Conservation (phyloP, 2,329 filamentous ascomycete species). For the Stagonosporopsis chrysanthemi region DNA sequence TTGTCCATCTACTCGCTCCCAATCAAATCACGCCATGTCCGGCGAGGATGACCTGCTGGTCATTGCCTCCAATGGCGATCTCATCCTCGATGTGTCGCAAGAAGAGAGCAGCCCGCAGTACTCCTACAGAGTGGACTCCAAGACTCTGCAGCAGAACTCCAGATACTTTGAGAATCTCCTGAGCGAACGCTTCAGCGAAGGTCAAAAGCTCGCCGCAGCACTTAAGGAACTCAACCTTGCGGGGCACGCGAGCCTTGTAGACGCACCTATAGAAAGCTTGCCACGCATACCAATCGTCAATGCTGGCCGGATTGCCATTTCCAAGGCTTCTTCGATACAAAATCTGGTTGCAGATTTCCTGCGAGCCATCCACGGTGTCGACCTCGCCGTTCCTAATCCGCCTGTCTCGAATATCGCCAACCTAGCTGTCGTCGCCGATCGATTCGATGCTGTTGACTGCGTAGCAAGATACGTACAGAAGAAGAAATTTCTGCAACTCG, state of each 20-base stretch:
- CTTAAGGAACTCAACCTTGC: constrained; percentile 60
- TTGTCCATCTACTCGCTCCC: constrained; percentile 14
- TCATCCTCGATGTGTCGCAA: constrained; percentile 72
- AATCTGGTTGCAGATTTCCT: constrained; percentile 72
- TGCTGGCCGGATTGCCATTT: constrained; percentile 74
- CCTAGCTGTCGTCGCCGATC: constrained; percentile 74
- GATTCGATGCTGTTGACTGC: constrained; percentile 69
- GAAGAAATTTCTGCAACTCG: constrained; percentile 51
- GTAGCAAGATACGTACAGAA: constrained; percentile 63
- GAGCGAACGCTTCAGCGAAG: constrained; percentile 70
- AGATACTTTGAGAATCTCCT: constrained; percentile 75
- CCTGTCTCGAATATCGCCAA: constrained; percentile 71
- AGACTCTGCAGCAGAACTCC: constrained; percentile 66
- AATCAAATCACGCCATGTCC: constrained; percentile 28
- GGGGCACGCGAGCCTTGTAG: constrained; percentile 56
- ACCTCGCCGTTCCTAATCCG: constrained; percentile 52
- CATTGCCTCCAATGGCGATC: constrained; percentile 66
- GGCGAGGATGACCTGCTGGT: constrained; percentile 52
- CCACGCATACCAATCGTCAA: constrained; percentile 71
- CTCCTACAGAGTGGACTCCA: constrained; percentile 68
- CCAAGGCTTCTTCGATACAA: constrained; percentile 66
- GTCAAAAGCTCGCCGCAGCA: constrained; percentile 60
- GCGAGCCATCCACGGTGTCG: constrained; percentile 67
- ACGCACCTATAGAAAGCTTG: constrained; percentile 61
- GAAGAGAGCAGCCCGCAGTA: constrained; percentile 64